Conservation (phyloP, 139 green algal species). For the Chlamydomonas schloesseri region DNA sequence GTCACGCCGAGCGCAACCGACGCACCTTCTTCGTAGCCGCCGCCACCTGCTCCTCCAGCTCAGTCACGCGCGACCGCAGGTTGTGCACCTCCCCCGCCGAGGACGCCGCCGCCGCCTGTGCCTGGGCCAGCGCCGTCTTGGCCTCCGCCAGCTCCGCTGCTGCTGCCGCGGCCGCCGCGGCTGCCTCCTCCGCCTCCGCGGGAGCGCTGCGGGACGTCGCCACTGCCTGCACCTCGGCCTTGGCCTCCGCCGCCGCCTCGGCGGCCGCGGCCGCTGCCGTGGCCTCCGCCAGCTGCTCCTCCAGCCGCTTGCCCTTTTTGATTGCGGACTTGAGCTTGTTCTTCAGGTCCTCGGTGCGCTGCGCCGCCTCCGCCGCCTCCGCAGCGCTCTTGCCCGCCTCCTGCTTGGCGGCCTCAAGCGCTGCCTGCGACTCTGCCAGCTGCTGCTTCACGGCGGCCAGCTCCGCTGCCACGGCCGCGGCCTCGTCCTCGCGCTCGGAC, state of each 20-base stretch:
- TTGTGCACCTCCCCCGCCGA: not conserved
- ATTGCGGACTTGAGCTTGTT: constrained; percentile 46
- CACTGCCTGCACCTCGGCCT: not conserved
- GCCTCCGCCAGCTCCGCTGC: constrained; percentile 14
- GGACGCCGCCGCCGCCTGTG: not conserved
- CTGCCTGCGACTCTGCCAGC: not conserved
- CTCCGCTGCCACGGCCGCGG: not conserved
- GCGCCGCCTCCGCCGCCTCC: constrained; percentile 7
- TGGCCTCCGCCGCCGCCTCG: not conserved
- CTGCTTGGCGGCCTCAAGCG: not conserved
- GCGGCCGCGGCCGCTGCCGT: not conserved
- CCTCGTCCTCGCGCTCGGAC: not conserved
- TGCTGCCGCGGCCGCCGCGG: not conserved
- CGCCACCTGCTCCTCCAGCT: constrained; percentile 1
- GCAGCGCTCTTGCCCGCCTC: not conserved
- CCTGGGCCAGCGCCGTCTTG: not conserved
- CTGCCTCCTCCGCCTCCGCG: not conserved
- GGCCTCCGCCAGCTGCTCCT: constrained; percentile 43
- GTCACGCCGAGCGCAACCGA: not conserved
- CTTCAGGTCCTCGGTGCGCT: constrained; percentile 22
- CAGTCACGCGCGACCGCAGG: not conserved
- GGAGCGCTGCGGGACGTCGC: not conserved
- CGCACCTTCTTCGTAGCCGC: not conserved
- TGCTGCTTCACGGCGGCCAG: not conserved
- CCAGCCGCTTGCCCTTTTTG: constrained; percentile 46